Base-by-base conservation (phyloP, 1,139 yeast species). In the Candida mesenterica region DNA sequence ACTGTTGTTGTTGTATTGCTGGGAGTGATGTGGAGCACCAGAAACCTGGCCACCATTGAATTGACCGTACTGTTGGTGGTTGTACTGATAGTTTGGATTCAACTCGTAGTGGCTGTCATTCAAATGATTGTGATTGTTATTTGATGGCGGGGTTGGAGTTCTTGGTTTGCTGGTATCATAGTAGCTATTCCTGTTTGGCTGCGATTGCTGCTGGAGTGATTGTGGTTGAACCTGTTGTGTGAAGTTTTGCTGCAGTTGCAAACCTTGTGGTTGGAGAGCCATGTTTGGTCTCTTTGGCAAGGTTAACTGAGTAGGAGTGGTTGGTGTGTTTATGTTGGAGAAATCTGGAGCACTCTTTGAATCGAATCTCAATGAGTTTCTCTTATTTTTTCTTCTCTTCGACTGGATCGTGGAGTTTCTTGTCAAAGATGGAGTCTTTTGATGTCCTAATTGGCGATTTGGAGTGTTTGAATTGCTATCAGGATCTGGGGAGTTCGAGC, bases 371-470 rank as follows among this genome's bases (percentile, higher is more conserved):
- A 60, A 50, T 14, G 65, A 58, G 38, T 52, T 57, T 33, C 68
- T 55, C 50, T 62, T 63, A 37, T 58, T 62, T 42, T 57, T 61
- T 37, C 63, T 57, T 39, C 51, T 42, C 42, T 58, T 62, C 3
- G 53, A 39, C 24, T 53, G 52, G 24, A 54, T 44, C 10, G 65
- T 52, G 41, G 55, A 62, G 28, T 50, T 55, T 46, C 62, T 57
- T 20, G 55, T 50, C 20, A 54, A 33, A 9, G 47, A 37, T 4
- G 45, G 37, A n/a, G 37, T 33, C 41, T 46, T 37, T 25, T 20
- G 31, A 28, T 39, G 45, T 30, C 42, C 40, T 40, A 27, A 10
- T 27, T 30, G 28, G 31, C 42, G 41, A 24, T 33, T 38, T 12
- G 45, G 43, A 3, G 44, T 39, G 14, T 43, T 41, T 23, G 33